Conservation (phyloP, 139 green algal genomes). For the Haematococcus sp. region DNA sequence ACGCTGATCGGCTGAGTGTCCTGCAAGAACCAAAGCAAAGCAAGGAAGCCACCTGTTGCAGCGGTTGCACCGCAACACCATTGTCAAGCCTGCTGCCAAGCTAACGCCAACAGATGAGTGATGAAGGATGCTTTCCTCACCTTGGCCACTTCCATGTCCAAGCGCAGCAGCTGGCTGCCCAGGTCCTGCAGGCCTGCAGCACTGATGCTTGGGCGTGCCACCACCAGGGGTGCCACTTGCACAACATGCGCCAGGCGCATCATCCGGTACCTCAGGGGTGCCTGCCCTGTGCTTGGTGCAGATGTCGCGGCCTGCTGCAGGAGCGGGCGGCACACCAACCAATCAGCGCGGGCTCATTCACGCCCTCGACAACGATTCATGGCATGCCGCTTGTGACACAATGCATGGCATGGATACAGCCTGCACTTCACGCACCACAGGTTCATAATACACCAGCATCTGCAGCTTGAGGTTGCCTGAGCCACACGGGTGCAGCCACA, state of each 20-base stretch:
- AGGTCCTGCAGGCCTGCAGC: conserved; percentile 9
- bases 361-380: no score
- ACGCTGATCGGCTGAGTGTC: conserved; percentile 5
- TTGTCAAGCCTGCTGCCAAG: no score
- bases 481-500: conserved; percentile 56
- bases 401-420: no score
- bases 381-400: no score
- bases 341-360: no score
- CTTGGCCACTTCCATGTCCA: conserved; percentile 34
- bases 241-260: conserved; percentile 51
- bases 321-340: conserved; percentile 19
- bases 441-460: conserved; percentile 55
- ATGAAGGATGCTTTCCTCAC: conserved; percentile 20
- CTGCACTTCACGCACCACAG: conserved; percentile 14
- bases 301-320: not conserved
- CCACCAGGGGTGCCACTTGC: conserved; percentile 44
- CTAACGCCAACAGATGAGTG: no score
- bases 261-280: conserved; percentile 34
- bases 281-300: not conserved
- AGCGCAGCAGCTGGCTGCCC: conserved; percentile 13
- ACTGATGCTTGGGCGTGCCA: conserved; percentile 18
- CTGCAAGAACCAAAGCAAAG: no score
- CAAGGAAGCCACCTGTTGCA: no score
- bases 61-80: no score
- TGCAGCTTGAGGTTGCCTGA: conserved; percentile 39